Evolutionary conservation across 2,329 filamentous ascomycete genomes (phyloP).

Genomic region (Aspergillus hiratsukae): DNA sequence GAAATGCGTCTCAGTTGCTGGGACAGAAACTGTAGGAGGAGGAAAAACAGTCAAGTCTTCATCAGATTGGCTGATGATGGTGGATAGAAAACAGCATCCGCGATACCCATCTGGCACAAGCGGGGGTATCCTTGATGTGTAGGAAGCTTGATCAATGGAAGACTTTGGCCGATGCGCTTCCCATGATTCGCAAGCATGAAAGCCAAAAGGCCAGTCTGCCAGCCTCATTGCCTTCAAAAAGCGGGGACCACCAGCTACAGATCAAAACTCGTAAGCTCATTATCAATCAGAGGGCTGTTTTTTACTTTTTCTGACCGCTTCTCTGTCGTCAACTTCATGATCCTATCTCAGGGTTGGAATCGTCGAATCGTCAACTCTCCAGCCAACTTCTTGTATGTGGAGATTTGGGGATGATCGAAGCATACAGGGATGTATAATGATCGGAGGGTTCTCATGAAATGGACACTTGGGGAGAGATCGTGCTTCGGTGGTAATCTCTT

Average conservation of each 20-base stretch:
- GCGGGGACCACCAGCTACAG: too few species aligned
- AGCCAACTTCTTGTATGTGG: neutral
- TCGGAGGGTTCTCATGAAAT: neutral
- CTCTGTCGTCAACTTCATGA: slow-evolving; percentile 1
- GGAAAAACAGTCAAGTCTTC: neutral
- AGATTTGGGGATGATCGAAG: neutral
- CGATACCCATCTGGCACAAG: neutral
- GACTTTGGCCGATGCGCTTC: neutral
- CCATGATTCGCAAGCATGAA: neutral
- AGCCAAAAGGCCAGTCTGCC: too few species aligned
- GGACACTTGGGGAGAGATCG: neutral
- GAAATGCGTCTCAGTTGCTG: neutral
- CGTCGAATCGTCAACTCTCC: neutral
- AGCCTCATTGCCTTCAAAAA: too few species aligned
- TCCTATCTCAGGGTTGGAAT: neutral
- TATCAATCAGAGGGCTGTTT: neutral
- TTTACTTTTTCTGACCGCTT: slow-evolving; percentile 13
- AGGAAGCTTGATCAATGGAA: neutral
- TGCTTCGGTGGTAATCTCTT: neutral
- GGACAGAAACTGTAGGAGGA: neutral
- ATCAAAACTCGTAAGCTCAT: neutral
- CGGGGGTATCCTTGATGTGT: neutral
- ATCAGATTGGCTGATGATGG: neutral
- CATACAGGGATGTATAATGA: neutral
- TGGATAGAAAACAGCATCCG: neutral